Base-by-base conservation (phyloP, 495 filamentous ascomycete genomes). In the Aspergillus diversus region DNA sequence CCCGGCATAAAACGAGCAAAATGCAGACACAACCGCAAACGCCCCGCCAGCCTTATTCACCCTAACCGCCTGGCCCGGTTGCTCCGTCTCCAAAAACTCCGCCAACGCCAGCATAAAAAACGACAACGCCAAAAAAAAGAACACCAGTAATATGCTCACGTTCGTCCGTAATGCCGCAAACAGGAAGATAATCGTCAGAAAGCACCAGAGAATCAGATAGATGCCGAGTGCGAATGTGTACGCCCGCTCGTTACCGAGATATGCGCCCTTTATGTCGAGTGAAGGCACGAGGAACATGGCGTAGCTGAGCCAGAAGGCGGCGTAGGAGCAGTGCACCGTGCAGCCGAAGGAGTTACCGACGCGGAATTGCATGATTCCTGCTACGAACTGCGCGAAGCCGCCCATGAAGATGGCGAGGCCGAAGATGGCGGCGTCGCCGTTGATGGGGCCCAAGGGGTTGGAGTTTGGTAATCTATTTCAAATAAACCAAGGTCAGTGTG, bases 161-260 rank as follows among this genome's bases (percentile, higher is more conserved):
- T 57, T 57, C 3, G 55, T 57, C 35, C 55, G 8, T 12, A 57
- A 46, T 13, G 55, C 55, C 15, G 33, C 55, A 17, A 66, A 43
- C 8, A 60, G 42, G 37, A 66, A 66, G 13, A 62, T 31, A 2
- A 64, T 32, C 15, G 67, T 69, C 47, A 60, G 17, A 39, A 66
- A 64, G 47, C 60, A 60, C 67, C 67, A 69, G 51, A 63, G 33
- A 16, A 66, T 60, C 7, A 69, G 51, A 8, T 63, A 63, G 34
- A 63, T 66, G 1, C 67, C 67, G 0, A 69, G 15, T 9, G 64
- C 63, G 31, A 62, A 62, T 3, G 46, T 31, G 13, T 59, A 66
- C 3, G 64, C 64, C 27, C 54, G 46, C 34, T 47, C 31, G 21
- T 66, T 54, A 8, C 64, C 64, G 0, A 48, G n/a, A 33, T 66